These are phyloP conservation scores for Debaryomyces fabryi DNA, from an alignment of 1,139 yeast species.

Conservation along the genomic window DNA sequence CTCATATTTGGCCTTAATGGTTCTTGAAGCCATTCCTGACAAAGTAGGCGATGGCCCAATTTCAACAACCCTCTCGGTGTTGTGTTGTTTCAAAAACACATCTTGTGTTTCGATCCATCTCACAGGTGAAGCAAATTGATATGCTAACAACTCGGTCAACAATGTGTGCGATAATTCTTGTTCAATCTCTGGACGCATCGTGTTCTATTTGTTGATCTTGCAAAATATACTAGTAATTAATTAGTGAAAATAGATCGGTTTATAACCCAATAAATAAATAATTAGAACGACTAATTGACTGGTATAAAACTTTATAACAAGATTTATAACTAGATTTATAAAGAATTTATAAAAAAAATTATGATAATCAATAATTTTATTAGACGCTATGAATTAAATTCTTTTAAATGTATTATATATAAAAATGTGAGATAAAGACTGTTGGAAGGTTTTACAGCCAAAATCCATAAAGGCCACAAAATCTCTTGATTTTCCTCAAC, in stretches of 20 bases:
- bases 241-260: background rate
- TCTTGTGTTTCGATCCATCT: conserved; percentile 99
- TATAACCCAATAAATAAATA: conserved; percentile 1
- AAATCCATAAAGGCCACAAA: conserved; percentile 2
- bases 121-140: conserved; percentile 98
- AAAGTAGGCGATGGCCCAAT: conserved; percentile 98
- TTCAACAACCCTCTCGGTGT: conserved; percentile 96
- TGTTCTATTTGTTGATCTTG: conserved; percentile 5
- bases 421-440: background rate
- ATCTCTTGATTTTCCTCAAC: conserved; percentile 5
- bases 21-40: conserved; percentile 98
- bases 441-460: background rate
- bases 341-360: background rate
- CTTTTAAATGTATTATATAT: background rate
- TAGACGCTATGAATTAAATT: background rate
- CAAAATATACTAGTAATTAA: background rate
- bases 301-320: background rate
- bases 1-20: conserved; percentile 94
- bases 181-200: conserved; percentile 95
- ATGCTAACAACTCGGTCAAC: conserved; percentile 92
- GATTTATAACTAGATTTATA: background rate
- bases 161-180: conserved; percentile 96
- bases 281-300: background rate
- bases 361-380: background rate
- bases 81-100: conserved; percentile 89